Percentiles rank a stretch among this genome's conserved stretches.
Evolutionary conservation across 768 basidiomycete species (phyloP).

Genomic region (Pulveroboletus sp.): DNA sequence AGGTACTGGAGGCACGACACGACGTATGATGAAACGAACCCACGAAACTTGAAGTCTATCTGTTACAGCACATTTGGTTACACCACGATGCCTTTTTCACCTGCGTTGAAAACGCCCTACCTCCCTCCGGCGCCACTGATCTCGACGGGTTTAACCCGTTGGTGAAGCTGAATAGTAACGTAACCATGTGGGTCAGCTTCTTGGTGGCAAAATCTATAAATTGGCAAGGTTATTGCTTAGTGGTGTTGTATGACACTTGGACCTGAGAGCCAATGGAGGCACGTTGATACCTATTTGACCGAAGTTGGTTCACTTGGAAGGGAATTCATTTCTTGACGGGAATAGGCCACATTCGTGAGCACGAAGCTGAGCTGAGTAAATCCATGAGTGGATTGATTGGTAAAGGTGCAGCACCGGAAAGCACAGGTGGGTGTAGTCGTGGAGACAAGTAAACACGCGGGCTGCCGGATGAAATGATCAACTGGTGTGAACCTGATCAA

Average conservation of each 20-base stretch:
- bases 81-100: no score
- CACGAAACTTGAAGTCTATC: constrained; percentile 8
- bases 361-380: not conserved
- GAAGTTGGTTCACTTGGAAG: not conserved
- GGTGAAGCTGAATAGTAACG: constrained; percentile 2
- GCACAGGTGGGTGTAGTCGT: constrained; percentile 1
- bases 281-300: not conserved
- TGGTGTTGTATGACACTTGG: not conserved
- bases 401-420: not conserved
- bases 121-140: constrained; percentile 15
- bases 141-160: not conserved
- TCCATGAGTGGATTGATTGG: not conserved
- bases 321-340: not conserved
- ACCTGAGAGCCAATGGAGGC: not conserved
- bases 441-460: constrained; percentile 3
- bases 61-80: not conserved
- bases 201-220: not conserved
- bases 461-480: not conserved
- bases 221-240: not conserved
- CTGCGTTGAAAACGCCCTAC: not conserved
- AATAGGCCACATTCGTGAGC: no score
- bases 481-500: not conserved
- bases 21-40: constrained; percentile 5
- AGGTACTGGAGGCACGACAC: not conserved
- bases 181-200: not conserved